Percentiles rank a stretch among this genome's conserved stretches.
Evolutionary conservation across 257 asterid genomes (phyloP).

Genomic region (Fraxinus pennsylvanica): DNA sequence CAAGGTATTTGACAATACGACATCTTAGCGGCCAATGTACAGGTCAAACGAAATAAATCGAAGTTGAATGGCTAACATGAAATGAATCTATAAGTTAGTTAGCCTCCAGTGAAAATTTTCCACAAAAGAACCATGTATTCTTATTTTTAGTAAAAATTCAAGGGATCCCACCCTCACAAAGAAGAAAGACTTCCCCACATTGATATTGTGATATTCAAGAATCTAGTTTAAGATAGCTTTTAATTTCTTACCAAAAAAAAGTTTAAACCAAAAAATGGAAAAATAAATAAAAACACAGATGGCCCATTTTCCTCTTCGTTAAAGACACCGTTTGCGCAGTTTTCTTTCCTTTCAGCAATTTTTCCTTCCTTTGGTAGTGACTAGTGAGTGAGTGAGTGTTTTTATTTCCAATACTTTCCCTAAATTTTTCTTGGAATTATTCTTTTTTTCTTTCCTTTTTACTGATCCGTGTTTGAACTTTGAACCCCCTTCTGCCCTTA

Average conservation of each 20-base stretch:
- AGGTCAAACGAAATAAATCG: background rate
- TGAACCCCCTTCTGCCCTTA: background rate
- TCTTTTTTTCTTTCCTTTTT: background rate
- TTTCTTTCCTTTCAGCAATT: background rate
- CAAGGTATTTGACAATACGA: no score
- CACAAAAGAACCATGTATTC: background rate
- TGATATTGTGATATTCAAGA: background rate
- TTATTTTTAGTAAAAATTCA: background rate
- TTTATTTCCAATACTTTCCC: background rate
- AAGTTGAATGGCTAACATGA: background rate
- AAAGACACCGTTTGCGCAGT: background rate
- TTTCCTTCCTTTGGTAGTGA: background rate
- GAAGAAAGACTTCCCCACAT: background rate
- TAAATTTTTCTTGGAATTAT: background rate
- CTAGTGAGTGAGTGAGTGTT: background rate
- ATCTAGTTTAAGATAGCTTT: background rate
- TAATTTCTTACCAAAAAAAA: background rate
- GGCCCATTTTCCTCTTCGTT: no score
- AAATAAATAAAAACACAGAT: no score
- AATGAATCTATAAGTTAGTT: background rate
- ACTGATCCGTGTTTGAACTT: background rate
- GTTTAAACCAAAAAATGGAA: background rate
- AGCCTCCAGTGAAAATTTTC: background rate
- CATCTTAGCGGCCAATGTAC: background rate
- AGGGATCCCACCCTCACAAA: background rate